Evolutionary conservation across 1,284 basidiomycete species (phyloP).

Genomic region (Heterobasidion parviporum): DNA sequence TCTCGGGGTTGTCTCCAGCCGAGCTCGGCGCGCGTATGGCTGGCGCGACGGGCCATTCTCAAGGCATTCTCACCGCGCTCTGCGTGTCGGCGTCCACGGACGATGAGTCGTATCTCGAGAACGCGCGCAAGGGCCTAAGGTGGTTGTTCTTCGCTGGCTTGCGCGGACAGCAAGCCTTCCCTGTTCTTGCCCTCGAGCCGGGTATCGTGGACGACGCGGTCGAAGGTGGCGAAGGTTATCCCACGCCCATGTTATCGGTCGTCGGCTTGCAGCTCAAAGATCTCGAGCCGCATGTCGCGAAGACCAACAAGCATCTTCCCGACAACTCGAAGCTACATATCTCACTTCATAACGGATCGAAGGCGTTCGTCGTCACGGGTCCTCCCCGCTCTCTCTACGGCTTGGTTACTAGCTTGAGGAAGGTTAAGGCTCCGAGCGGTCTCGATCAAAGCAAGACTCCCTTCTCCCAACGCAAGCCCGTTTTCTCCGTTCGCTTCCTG

Average conservation of each 20-base stretch:
- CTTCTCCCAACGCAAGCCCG: slow-evolving; percentile 91
- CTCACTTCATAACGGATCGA: slow-evolving; percentile 89
- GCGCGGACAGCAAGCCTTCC: slow-evolving; percentile 92
- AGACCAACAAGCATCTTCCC: slow-evolving; percentile 85
- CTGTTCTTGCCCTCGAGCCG: slow-evolving; percentile 87
- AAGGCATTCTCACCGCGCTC: slow-evolving; percentile 92
- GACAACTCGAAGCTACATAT: slow-evolving; percentile 75
- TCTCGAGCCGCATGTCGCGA: slow-evolving; percentile 76
- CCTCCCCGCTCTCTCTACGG: slow-evolving; percentile 91
- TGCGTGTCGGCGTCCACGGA: slow-evolving; percentile 77
- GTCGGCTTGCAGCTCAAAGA: slow-evolving; percentile 76
- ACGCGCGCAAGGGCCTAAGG: slow-evolving; percentile 77
- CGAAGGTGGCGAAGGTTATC: slow-evolving; percentile 89
- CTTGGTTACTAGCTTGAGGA: slow-evolving; percentile 84
- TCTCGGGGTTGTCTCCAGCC: slow-evolving; percentile 69
- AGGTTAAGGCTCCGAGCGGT: slow-evolving; percentile 81
- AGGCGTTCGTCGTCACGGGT: slow-evolving; percentile 90
- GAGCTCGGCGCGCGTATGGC: slow-evolving; percentile 72
- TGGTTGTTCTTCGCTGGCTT: slow-evolving; percentile 94
- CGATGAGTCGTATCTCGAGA: slow-evolving; percentile 67
- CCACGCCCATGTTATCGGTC: slow-evolving; percentile 91
- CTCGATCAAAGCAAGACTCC: slow-evolving; percentile 92
- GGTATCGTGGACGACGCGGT: slow-evolving; percentile 81
- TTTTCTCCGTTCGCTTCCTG: slow-evolving; percentile 90
- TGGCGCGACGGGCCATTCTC: slow-evolving; percentile 94